Percentiles rank a stretch among this genome's conserved stretches.
These are phyloP conservation scores for Gymnopus androsaceus DNA, from an alignment of 1,284 basidiomycete species.

Conservation along the genomic window DNA sequence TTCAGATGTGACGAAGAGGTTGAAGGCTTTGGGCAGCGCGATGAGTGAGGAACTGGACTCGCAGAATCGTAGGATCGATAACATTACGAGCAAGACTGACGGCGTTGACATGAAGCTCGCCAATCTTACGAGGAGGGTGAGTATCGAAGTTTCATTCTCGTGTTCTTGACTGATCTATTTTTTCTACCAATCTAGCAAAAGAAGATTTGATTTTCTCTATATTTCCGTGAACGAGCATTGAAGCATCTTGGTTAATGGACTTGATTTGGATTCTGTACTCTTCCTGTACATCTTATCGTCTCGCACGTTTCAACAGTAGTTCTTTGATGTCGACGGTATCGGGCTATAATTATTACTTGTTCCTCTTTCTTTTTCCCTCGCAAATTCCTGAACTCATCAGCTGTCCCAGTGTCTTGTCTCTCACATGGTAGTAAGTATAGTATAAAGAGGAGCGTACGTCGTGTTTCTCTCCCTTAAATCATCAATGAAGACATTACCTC, in stretches of 20 bases:
- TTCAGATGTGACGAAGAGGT: slow-evolving; percentile 73
- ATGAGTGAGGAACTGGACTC: slow-evolving; percentile 82
- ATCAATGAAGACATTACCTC: neutral
- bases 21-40: slow-evolving; percentile 84
- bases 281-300: neutral
- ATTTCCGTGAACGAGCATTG: neutral
- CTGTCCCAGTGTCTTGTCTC: no score
- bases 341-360: no score
- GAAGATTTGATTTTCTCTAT: neutral
- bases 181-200: slow-evolving; percentile 9
- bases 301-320: no score
- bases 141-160: slow-evolving; percentile 15
- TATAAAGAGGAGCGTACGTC: neutral
- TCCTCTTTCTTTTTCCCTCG: no score
- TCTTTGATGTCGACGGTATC: no score
- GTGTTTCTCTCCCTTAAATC: neutral
- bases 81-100: slow-evolving; percentile 70
- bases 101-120: slow-evolving; percentile 63
- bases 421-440: neutral
- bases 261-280: neutral
- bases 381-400: no score
- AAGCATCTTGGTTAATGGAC: neutral
- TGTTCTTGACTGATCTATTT: neutral
- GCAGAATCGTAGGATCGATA: slow-evolving; percentile 74
- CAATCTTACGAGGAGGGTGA: slow-evolving; percentile 71